Conservation (phyloP, 208 protist species). For the Crithidia thermophila region DNA sequence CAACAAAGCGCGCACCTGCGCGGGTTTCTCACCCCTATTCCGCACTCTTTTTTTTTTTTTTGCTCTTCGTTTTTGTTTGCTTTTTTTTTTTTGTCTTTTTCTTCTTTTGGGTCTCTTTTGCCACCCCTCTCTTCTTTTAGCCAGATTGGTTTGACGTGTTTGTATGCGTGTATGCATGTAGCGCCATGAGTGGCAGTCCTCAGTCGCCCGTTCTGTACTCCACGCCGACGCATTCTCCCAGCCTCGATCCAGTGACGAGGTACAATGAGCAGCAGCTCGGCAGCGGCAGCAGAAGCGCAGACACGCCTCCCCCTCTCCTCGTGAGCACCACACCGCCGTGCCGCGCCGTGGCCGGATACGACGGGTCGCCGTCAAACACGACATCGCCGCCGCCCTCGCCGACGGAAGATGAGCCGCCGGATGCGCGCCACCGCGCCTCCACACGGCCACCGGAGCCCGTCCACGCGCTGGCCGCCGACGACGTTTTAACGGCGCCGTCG, state of each 20-base stretch:
- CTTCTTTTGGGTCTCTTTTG: neutral
- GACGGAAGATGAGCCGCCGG: neutral
- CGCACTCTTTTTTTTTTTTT: constrained; percentile 20
- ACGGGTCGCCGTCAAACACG: neutral
- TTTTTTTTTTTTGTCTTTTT: neutral
- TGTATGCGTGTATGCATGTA: no score
- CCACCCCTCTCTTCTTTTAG: neutral
- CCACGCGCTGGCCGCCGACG: neutral
- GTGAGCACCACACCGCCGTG: neutral
- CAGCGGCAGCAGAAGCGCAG: no score
- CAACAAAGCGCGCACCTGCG: no score
- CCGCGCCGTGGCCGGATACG: neutral
- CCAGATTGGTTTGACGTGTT: no score
- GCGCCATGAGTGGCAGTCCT: constrained; percentile 8
- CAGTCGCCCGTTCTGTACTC: neutral
- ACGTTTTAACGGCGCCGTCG: neutral
- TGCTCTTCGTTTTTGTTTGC: neutral
- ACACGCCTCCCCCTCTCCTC: neutral
- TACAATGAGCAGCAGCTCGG: neutral
- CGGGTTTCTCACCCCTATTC: neutral
- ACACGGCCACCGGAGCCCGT: constrained; percentile 1
- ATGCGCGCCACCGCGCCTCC: neutral
- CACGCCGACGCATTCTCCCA: neutral
- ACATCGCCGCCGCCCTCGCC: neutral
- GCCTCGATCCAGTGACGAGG: neutral